Conservation (phyloP, 176 grass and related monocot genomes). For the Bolboschoenus planiculmis region DNA sequence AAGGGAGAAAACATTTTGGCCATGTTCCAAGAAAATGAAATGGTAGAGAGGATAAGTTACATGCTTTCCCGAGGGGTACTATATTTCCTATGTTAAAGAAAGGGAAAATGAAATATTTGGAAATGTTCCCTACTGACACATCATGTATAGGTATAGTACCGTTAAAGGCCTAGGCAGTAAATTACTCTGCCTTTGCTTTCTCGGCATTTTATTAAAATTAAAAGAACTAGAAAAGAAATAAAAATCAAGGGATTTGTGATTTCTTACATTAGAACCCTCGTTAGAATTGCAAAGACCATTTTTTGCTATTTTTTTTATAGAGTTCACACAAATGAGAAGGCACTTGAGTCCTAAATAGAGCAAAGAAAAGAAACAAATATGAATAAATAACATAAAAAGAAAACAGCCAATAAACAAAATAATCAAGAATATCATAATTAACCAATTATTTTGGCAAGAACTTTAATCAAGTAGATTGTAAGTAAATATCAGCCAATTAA, state of each 20-base stretch:
- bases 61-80: not conserved
- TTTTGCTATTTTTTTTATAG: constrained; percentile 17
- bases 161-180: not conserved
- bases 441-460: not conserved
- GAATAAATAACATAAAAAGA: not conserved
- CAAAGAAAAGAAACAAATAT: not conserved
- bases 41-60: not conserved
- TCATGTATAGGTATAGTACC: not conserved
- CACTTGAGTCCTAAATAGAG: not conserved
- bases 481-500: not conserved
- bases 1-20: not conserved
- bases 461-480: not conserved
- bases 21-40: not conserved
- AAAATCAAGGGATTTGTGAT: not conserved
- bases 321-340: not conserved
- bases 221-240: not conserved
- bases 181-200: not conserved
- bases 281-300: constrained; percentile 59
- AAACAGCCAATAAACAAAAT: not conserved
- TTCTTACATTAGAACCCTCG: constrained; percentile 56
- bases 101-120: not conserved
- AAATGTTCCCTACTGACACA: not conserved
- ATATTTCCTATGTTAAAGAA: not conserved
- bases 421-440: not conserved
- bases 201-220: not conserved